Percentiles rank a stretch among this genome's conserved stretches.
phyloP scores from a whole-genome alignment of 345 rosid genomes.

The Hirschfeldia incana region DNA sequence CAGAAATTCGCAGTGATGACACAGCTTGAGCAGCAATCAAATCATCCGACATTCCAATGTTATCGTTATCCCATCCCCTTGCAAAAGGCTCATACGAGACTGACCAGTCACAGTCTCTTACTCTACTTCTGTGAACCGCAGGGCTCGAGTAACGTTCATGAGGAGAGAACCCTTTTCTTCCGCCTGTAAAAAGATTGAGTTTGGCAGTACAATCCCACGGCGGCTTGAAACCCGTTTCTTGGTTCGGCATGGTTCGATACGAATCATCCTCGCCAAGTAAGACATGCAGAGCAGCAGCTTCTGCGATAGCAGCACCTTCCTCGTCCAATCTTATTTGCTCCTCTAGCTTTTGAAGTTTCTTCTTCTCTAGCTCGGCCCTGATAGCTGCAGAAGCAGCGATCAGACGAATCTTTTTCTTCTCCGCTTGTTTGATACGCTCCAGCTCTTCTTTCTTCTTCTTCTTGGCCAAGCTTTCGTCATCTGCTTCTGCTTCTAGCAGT shows the following conservation, averaged over 20 bases:
- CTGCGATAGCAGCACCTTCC: slow-evolving; percentile 98
- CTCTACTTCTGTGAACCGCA: slow-evolving; percentile 42
- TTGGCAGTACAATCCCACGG: slow-evolving; percentile 17
- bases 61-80: slow-evolving; percentile 49
- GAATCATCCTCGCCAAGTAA: slow-evolving; percentile 86
- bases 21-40: slow-evolving; percentile 82
- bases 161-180: slow-evolving; percentile 42
- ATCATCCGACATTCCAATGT: slow-evolving; percentile 55
- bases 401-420: slow-evolving; percentile 82
- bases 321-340: slow-evolving; percentile 96
- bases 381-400: slow-evolving; percentile 90
- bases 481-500: slow-evolving; percentile 64
- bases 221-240: slow-evolving; percentile 38
- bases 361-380: slow-evolving; percentile 73
- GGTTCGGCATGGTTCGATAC: slow-evolving; percentile 49
- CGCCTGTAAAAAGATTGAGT: slow-evolving; percentile 45
- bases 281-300: slow-evolving; percentile 95
- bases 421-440: slow-evolving; percentile 83
- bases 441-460: slow-evolving; percentile 75
- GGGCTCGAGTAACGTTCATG: slow-evolving; percentile 1
- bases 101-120: slow-evolving; percentile 57
- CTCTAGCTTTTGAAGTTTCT: slow-evolving; percentile 83
- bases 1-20: slow-evolving; percentile 81
- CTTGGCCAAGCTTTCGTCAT: slow-evolving; percentile 96
- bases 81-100: slow-evolving; percentile 37